Evolutionary conservation across 768 basidiomycete genomes (phyloP).

Genomic region (Collybiopsis luxurians): DNA sequence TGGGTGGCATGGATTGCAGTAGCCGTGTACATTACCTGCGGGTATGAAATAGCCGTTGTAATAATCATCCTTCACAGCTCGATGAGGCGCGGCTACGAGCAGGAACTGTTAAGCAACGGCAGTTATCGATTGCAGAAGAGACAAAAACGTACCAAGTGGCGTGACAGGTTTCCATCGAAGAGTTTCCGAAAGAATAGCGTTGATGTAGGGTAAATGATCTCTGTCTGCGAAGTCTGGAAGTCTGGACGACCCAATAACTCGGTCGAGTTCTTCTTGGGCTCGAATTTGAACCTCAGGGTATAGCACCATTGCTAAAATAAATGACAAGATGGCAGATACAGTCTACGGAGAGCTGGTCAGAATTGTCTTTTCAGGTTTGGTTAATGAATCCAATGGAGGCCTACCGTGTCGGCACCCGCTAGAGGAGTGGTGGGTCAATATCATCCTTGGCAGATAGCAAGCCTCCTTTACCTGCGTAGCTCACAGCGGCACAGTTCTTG

Average conservation of each 20-base stretch:
- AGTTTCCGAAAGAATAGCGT: slow-evolving; percentile 29
- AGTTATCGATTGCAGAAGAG: background rate
- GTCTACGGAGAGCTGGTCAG: slow-evolving; percentile 19
- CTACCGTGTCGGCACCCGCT: slow-evolving; percentile 30
- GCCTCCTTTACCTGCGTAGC: slow-evolving; percentile 16
- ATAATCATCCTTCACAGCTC: slow-evolving; percentile 25
- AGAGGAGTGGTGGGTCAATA: background rate
- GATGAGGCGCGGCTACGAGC: background rate
- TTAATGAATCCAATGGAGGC: background rate
- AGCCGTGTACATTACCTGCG: too few species aligned
- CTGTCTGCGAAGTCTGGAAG: slow-evolving; percentile 29
- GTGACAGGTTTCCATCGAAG: slow-evolving; percentile 25
- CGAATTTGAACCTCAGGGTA: slow-evolving; percentile 23
- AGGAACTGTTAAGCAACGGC: background rate
- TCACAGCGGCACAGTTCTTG: slow-evolving; percentile 16
- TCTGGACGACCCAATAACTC: slow-evolving; percentile 22
- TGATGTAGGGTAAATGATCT: slow-evolving; percentile 26
- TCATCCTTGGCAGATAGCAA: background rate
- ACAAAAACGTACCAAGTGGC: slow-evolving; percentile 19
- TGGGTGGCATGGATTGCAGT: too few species aligned
- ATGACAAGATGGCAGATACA: slow-evolving; percentile 18
- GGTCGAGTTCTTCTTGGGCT: slow-evolving; percentile 31
- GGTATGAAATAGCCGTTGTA: slow-evolving; percentile 22
- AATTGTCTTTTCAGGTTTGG: background rate
- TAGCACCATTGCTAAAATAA: slow-evolving; percentile 25